Base-by-base conservation (phyloP, 805 yeast genomes). In the Debaryomyces prosopidis region DNA sequence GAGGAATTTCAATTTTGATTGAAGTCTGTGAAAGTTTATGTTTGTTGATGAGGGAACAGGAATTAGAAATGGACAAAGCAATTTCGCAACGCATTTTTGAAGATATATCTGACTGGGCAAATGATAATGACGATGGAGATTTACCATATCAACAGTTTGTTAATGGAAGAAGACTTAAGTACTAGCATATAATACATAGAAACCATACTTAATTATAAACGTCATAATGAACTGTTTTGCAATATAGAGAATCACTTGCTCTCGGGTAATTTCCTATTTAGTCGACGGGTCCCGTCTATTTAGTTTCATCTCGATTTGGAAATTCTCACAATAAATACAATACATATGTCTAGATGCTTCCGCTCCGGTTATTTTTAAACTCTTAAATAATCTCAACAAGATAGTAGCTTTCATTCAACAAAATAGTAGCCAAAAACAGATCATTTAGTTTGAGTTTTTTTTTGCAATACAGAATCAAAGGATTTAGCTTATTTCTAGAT, bases 11-110 rank as follows among this genome's bases (percentile, higher is more conserved):
- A 2, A 75, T 90, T 4, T 62, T 89, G 33, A 74, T 90, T 28
- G 96, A 89, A 63, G 84, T 89, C 17, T 89, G 96, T 62, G 96
- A 88, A 56, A 63, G 71, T 2, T 68, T 89, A 38, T 84, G 84
- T 56, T 59, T 67, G 15, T 70, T 83, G 46, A 74, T 89, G 69
- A 71, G 78, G 46, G 70, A 77, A 39, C 85, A 84, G 45, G 90
- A 88, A 53, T 62, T 73, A 50, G 74, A 68, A 40, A 63, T 86
- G 55, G 88, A 84, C 54, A 69, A 73, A 51, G 73, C 71, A 14
- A 77, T 79, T 11, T 79, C 86, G n/a, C 69, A 74, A 19, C 65
- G 75, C 15, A 80, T 87, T 15, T 72, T 85, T 43, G 65, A 71
- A 14, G 96, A 89, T 59, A 78, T 89, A 47, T 65, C 74, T 23